These are phyloP conservation scores for Nannochloropsis salina DNA, from an alignment of 108 stramenopile genomes.

Conservation along the genomic window DNA sequence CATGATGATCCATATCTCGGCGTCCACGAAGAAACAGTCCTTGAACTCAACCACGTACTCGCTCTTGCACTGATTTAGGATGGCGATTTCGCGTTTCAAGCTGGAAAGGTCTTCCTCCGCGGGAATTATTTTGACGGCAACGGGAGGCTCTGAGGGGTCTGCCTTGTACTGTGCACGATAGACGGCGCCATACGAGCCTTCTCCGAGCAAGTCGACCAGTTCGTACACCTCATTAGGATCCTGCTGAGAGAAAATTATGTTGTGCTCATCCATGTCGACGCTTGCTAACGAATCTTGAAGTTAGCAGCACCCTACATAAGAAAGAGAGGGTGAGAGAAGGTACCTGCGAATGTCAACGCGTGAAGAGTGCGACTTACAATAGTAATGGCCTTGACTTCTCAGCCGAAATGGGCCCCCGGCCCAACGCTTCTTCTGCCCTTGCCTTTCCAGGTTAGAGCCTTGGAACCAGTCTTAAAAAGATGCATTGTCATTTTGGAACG, in stretches of 20 bases:
- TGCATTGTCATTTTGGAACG: no score
- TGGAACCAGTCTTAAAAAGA: no score
- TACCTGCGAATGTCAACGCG: no score
- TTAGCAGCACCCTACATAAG: no score
- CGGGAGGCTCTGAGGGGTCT: conserved; percentile 32
- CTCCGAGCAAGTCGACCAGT: conserved; percentile 52
- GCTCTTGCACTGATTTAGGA: conserved; percentile 47
- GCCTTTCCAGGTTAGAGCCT: no score
- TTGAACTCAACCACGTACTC: conserved; percentile 51
- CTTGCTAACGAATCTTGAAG: no score
- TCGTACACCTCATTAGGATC: conserved; percentile 52
- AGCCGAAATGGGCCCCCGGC: no score
- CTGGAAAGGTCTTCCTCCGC: conserved; percentile 45
- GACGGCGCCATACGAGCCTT: conserved; percentile 56
- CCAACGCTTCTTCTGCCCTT: no score
- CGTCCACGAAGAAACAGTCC: conserved; percentile 51
- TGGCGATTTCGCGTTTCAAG: conserved; percentile 49
- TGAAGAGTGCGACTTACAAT: no score
- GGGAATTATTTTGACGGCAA: conserved; percentile 58
- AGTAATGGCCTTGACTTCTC: no score
- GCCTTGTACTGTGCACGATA: conserved; percentile 43
- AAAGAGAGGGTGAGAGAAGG: no score
- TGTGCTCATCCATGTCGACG: neutral
- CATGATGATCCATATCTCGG: conserved; percentile 55
- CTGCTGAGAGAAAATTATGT: neutral